Percentiles rank a stretch among this genome's conserved stretches.
These are phyloP conservation scores for Penicillium desertorum DNA, from an alignment of 495 filamentous ascomycete species.

Conservation along the genomic window DNA sequence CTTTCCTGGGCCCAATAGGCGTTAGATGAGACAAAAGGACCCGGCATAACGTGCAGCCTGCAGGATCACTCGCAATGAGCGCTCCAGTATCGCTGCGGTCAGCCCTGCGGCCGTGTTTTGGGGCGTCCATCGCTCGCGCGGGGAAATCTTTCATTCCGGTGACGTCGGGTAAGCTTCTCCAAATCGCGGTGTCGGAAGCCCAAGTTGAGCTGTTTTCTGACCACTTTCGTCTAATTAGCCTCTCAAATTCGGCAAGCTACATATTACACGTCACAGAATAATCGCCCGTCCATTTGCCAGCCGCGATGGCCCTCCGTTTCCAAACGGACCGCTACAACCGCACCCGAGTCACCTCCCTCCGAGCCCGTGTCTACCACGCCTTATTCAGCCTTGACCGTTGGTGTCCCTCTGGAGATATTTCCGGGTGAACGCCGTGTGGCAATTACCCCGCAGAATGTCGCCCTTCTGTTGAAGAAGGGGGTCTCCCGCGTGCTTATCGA, in stretches of 20 bases:
- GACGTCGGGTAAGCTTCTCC: constrained; percentile 27
- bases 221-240: constrained; percentile 9
- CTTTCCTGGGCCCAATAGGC: constrained; percentile 9
- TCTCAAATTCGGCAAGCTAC: constrained; percentile 19
- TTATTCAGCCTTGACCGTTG: constrained; percentile 66
- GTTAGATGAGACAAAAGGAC: constrained; percentile 3
- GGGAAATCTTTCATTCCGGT: constrained; percentile 26
- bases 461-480: constrained; percentile 74
- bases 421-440: constrained; percentile 75
- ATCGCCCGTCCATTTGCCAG: constrained; percentile 5
- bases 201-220: constrained; percentile 11
- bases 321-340: constrained; percentile 29
- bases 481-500: constrained; percentile 72
- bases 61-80: constrained; percentile 29
- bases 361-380: constrained; percentile 60
- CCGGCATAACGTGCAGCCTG: constrained; percentile 8
- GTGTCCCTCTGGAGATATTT: constrained; percentile 68
- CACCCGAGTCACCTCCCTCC: constrained; percentile 28
- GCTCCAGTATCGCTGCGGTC: constrained; percentile 32
- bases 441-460: constrained; percentile 75
- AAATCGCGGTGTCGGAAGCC: neutral
- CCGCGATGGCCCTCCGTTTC: constrained; percentile 22
- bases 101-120: constrained; percentile 36
- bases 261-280: constrained; percentile 13
- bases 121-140: constrained; percentile 25